Evolutionary conservation across 495 filamentous ascomycete species (phyloP).

Genomic region (Lasiosphaeriaceae sp.): DNA sequence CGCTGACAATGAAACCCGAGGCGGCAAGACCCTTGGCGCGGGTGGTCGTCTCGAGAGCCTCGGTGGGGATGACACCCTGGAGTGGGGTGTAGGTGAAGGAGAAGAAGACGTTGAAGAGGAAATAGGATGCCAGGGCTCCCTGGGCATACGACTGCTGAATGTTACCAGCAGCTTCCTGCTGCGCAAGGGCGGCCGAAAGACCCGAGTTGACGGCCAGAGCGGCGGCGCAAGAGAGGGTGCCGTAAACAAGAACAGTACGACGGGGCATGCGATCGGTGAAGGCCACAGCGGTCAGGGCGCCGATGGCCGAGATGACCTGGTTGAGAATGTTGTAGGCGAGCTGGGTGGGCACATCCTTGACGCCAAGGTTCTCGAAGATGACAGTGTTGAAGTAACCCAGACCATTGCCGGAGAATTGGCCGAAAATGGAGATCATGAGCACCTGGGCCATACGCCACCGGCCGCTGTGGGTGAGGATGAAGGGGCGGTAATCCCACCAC

Average conservation of each 20-base stretch:
- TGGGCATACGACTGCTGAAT: slow-evolving; percentile 28
- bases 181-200: slow-evolving; percentile 38
- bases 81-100: slow-evolving; percentile 59
- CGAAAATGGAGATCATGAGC: slow-evolving; percentile 50
- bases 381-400: slow-evolving; percentile 39
- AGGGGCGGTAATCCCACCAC: slow-evolving; percentile 43
- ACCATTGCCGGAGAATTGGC: slow-evolving; percentile 51
- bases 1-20: slow-evolving; percentile 41
- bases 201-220: slow-evolving; percentile 47
- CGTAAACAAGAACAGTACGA: slow-evolving; percentile 39
- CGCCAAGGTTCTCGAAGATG: slow-evolving; percentile 32
- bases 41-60: slow-evolving; percentile 48
- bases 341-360: slow-evolving; percentile 30
- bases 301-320: slow-evolving; percentile 40
- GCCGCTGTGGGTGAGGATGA: slow-evolving; percentile 40
- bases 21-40: slow-evolving; percentile 49
- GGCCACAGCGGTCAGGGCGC: slow-evolving; percentile 39
- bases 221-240: slow-evolving; percentile 46
- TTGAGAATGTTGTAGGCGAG: slow-evolving; percentile 46
- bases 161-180: slow-evolving; percentile 22
- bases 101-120: slow-evolving; percentile 59
- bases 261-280: slow-evolving; percentile 44
- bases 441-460: slow-evolving; percentile 47
- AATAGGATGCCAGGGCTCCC: slow-evolving; percentile 46
- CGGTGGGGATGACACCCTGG: slow-evolving; percentile 55